Base-by-base conservation (phyloP, 2,329 filamentous ascomycete species). In the Paracorniculantispora psalliotae region DNA sequence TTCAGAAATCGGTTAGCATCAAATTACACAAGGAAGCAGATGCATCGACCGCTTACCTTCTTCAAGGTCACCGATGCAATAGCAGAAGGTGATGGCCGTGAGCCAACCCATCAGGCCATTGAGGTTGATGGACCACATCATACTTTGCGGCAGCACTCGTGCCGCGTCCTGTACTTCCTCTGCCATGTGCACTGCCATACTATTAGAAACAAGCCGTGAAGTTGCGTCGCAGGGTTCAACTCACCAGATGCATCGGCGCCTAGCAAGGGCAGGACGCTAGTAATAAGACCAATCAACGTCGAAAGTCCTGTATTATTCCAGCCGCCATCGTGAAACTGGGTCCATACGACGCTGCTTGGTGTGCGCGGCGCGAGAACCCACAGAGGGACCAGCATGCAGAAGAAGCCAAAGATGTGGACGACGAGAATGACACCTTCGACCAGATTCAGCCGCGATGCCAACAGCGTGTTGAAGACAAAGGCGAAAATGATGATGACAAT, bases 361-460 rank as follows among this genome's bases (percentile, higher is more conserved):
- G 67, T 61, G 1, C 65, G 68, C 15, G 72, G 70, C 1, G 70
- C 66, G 61, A 72, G 69, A 2, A 68, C 69, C 64, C 70, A 68
- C 26, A 80, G 73, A 1, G 69, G 66, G 15, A 73, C 69, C 63
- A 80, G 62, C 4, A 77, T 69, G 1, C 63, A 59, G 28, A 59
- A 59, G 48, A 59, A 59, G 47, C 56, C 56, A 46, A 59, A 59
- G 25, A 59, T n/a, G 63, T 81, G 78, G 8, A 79, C 68, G 50
- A 76, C 69, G 1, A 81, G 65, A n/a, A 77, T 72, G 15, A 78
- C 60, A 0, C 69, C 71, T 61, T 81, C 77, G 51, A 81, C 66
- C 10, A 71, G 67, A 8, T 79, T 75, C 21, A 81, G 66, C 10
- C 66, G 64, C 17, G 63, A 66, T 10, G 67, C 74, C 5, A 75